Percentiles rank a stretch among this genome's conserved stretches.
Evolutionary conservation across 768 basidiomycete genomes (phyloP).

Genomic region (Pholiota conissans): DNA sequence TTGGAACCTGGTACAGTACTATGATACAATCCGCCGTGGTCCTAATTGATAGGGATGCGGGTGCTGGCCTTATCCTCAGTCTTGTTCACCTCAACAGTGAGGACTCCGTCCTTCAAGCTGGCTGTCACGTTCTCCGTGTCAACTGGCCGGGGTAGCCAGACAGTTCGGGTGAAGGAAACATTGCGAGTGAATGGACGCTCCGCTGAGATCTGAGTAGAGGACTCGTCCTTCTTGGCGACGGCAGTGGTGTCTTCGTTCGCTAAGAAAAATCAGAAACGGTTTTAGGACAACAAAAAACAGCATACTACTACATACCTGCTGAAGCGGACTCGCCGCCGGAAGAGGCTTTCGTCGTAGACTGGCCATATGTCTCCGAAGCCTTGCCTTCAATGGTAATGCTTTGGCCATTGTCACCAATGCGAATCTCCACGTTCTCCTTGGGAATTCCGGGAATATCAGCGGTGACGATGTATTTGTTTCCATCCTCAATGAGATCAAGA

Average conservation of each 20-base stretch:
- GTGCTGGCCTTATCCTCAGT: constrained; percentile 57
- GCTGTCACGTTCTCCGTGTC: constrained; percentile 60
- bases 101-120: constrained; percentile 67
- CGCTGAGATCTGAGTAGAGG: constrained; percentile 48
- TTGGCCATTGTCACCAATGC: constrained; percentile 67
- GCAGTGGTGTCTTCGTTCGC: constrained; percentile 19
- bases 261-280: background rate
- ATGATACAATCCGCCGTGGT: background rate
- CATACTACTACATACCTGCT: constrained; percentile 27
- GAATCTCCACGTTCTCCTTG: constrained; percentile 73
- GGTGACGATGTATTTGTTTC: constrained; percentile 64
- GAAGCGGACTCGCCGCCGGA: constrained; percentile 20
- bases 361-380: constrained; percentile 29
- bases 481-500: constrained; percentile 68
- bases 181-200: constrained; percentile 63
- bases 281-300: too few species aligned
- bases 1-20: background rate
- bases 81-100: constrained; percentile 62
- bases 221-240: constrained; percentile 23
- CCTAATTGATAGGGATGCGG: constrained; percentile 37
- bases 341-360: constrained; percentile 14
- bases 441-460: constrained; percentile 79
- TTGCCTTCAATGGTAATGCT: constrained; percentile 76
- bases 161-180: constrained; percentile 62
- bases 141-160: constrained; percentile 68